These are phyloP conservation scores for Yamadazyma sp. DNA, from an alignment of 805 yeast species.

Conservation along the genomic window DNA sequence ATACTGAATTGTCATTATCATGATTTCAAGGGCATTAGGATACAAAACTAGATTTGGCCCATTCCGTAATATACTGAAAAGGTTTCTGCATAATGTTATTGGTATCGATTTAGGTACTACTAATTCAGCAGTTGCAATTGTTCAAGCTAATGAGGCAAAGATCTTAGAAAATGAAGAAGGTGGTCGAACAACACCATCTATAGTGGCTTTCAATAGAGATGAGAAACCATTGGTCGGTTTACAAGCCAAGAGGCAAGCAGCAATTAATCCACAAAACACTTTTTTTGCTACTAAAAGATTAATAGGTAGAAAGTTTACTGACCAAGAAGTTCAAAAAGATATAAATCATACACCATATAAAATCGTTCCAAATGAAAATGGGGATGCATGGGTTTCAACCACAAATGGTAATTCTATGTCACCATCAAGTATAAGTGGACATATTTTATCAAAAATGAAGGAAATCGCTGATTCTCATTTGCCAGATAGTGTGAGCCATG, in stretches of 20 bases:
- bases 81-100: constrained; percentile 31
- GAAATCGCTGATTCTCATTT: constrained; percentile 60
- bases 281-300: constrained; percentile 79
- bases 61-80: background rate
- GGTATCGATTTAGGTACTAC: constrained; percentile 88
- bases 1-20: too few species aligned
- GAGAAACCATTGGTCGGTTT: constrained; percentile 54
- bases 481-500: constrained; percentile 49
- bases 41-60: too few species aligned
- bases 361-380: constrained; percentile 56
- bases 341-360: constrained; percentile 59
- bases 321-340: constrained; percentile 69
- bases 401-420: constrained; percentile 47
- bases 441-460: constrained; percentile 62
- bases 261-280: constrained; percentile 72
- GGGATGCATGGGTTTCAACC: constrained; percentile 66
- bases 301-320: constrained; percentile 70
- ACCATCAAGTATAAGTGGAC: constrained; percentile 72
- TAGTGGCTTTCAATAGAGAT: constrained; percentile 55
- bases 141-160: constrained; percentile 58
- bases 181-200: constrained; percentile 74
- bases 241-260: constrained; percentile 75
- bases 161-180: constrained; percentile 80
- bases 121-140: constrained; percentile 80
- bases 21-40: too few species aligned